Base-by-base conservation (phyloP, 2,329 filamentous ascomycete genomes). In the Paecilomyces sp. region DNA sequence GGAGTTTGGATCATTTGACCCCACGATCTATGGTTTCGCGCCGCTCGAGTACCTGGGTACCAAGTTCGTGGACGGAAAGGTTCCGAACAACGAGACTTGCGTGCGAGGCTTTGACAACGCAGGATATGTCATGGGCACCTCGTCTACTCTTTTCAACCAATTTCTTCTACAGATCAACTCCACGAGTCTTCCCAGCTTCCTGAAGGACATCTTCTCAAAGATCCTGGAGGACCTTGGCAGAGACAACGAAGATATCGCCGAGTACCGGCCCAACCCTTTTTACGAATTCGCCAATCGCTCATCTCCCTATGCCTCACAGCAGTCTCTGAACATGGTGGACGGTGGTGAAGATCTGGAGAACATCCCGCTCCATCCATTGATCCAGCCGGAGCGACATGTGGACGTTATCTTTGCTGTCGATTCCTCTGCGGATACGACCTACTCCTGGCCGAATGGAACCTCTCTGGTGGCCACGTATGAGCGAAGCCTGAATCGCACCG, bases 81-180 rank as follows among this genome's bases (percentile, higher is more conserved):
- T 94, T 22, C 76, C 83, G 0, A 70, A 77, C 11, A 72, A 80
- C 58, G 82, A 83, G 52, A 71, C 76, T 30, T 96, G 92, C 69
- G 82, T 95, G 15, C 80, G 83, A 7, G 92, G 92, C 0, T 92
- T 92, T 63, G 92, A 96, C 74, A 92, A 92, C 66, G 83, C 84
- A 25, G 90, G 90, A 6, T 96, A 85, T 69, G 79, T 96, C 28
- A 91, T 96, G 85, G 92, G 92, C 56, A 96, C 92, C 0, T 91
- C 88, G 24, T 91, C 88, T 1, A 88, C 89, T 0, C 81, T 96
- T 1, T 96, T 96, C 82, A 96, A 96, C 76, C 80, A 86, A 67
- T 83, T 90, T 67, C 76, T 96, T 18, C 79, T 92, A 2, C 76
- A 85, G 11, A 78, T 93, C 58, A 83, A 90, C 64, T 73, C 80